These are phyloP conservation scores for Favolaschia claudopus DNA, from an alignment of 768 basidiomycete species.

Conservation along the genomic window DNA sequence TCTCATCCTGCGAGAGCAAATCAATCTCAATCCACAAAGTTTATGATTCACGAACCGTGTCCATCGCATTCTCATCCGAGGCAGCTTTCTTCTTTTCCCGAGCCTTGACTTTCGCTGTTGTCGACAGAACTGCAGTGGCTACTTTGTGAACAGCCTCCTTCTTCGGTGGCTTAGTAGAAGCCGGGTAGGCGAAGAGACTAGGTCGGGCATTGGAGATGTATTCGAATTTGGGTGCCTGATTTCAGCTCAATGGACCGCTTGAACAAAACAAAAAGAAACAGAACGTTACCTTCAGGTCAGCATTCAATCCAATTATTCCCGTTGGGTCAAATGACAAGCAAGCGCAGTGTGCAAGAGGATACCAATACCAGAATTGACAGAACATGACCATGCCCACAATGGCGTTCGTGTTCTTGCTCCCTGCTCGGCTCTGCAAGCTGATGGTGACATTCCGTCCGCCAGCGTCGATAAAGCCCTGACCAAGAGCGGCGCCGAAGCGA, in stretches of 20 bases:
- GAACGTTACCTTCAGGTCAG: conserved; percentile 73
- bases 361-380: conserved; percentile 99
- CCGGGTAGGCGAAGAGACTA: conserved; percentile 92
- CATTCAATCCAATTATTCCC: conserved; percentile 90
- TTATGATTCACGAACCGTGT: conserved; percentile 63
- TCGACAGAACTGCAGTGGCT: conserved; percentile 93
- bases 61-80: conserved; percentile 82
- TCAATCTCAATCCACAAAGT: background rate
- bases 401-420: conserved; percentile 90
- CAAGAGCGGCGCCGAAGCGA: conserved; percentile 94
- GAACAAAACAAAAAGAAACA: background rate
- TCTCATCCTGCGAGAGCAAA: conserved; percentile 55
- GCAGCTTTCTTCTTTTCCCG: conserved; percentile 92
- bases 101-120: conserved; percentile 96
- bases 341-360: conserved; percentile 93
- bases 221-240: conserved; percentile 90
- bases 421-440: conserved; percentile 90
- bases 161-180: conserved; percentile 85
- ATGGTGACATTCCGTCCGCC: conserved; percentile 97
- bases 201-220: conserved; percentile 90
- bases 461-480: conserved; percentile 97
- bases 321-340: conserved; percentile 95
- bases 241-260: conserved; percentile 11
- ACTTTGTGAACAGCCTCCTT: conserved; percentile 93
- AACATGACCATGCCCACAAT: conserved; percentile 99